Base-by-base conservation (phyloP, 805 yeast genomes). In the Saccharomyces eubayanus region DNA sequence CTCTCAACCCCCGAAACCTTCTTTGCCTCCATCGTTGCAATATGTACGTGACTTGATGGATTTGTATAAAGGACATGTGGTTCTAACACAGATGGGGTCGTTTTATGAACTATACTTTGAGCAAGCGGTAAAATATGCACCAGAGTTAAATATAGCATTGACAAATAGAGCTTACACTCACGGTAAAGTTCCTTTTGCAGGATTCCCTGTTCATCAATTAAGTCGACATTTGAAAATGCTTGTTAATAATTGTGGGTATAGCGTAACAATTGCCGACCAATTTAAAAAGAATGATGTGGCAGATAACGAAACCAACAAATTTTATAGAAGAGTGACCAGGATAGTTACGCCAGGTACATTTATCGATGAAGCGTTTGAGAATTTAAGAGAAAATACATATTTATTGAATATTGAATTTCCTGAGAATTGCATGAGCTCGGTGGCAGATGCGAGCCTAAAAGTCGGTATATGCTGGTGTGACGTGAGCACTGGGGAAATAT, bases 281-380 rank as follows among this genome's bases (percentile, higher is more conserved):
- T 75, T 71, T 47, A 63, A 60, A 47, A 64, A 62, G 29, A 67
- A 68, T 1, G 24, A 51, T 3, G 52, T 55, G 0, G 62, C 66
- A 0, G 72, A 68, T 8, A 65, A 67, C 51, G 76, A 73, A 47
- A 62, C 60, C 4, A 72, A 71, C 30, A 67, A 65, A 41, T 77
- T 85, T 21, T 80, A 78, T 46, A 74, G 99, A 48, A 84, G 87
- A 31, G 82, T 94, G 0, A 78, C 89, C 6, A 74, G 97, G 46
- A 81, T 92, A 6, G 81, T 94, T 1, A 85, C 97, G 0, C 97
- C 97, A 0, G 99, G 99, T 0, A 92, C 98, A 0, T 77, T 92
- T 31, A 79, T 92, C 10, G 96, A 89, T 62, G 97, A 92, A 61
- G 82, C 86, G 0, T 84, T 92, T 57, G 72, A 92, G 62, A 87